Conservation (phyloP, 1,284 basidiomycete genomes). For the Mrakiaceae sp. region DNA sequence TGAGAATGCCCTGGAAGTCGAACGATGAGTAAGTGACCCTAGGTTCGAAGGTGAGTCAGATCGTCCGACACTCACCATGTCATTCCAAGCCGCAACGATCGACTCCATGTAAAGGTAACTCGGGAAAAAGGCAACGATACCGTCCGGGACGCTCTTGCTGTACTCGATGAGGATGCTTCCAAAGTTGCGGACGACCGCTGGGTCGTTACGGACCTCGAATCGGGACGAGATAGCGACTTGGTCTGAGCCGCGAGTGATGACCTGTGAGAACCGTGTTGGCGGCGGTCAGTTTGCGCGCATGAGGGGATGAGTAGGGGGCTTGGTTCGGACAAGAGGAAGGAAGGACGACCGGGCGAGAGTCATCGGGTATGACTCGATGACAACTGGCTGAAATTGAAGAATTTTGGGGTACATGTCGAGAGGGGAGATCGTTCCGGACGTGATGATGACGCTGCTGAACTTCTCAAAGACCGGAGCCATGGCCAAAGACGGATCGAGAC, state of each 20-base stretch:
- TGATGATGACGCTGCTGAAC: slow-evolving; percentile 97
- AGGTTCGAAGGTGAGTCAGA: not conserved
- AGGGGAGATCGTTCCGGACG: slow-evolving; percentile 95
- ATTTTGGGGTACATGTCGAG: slow-evolving; percentile 99
- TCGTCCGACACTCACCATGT: slow-evolving; percentile 61
- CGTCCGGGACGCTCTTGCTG: slow-evolving; percentile 94
- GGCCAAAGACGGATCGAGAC: slow-evolving; percentile 92
- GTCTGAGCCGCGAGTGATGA: slow-evolving; percentile 95
- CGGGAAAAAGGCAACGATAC: slow-evolving; percentile 99
- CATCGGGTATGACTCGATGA: slow-evolving; percentile 97
- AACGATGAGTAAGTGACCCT: not conserved
- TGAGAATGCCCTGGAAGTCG: slow-evolving; percentile 70
- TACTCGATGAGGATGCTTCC: slow-evolving; percentile 97
- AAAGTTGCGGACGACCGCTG: slow-evolving; percentile 96
- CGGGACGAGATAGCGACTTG: slow-evolving; percentile 98
- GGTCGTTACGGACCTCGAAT: slow-evolving; percentile 98
- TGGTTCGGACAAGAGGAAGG: slow-evolving; percentile 66
- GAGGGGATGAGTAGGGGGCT: slow-evolving; percentile 9
- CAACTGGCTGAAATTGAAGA: slow-evolving; percentile 93
- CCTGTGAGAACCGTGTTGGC: slow-evolving; percentile 40
- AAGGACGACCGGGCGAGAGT: slow-evolving; percentile 94
- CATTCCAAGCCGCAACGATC: slow-evolving; percentile 99
- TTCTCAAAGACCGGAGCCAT: slow-evolving; percentile 98
- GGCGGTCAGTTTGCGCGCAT: not conserved
- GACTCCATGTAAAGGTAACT: slow-evolving; percentile 99